Evolutionary conservation across 768 basidiomycete species (phyloP), one percentile per base, ranked within the genome.

Genomic region (Mycena albidolilacea): DNA sequence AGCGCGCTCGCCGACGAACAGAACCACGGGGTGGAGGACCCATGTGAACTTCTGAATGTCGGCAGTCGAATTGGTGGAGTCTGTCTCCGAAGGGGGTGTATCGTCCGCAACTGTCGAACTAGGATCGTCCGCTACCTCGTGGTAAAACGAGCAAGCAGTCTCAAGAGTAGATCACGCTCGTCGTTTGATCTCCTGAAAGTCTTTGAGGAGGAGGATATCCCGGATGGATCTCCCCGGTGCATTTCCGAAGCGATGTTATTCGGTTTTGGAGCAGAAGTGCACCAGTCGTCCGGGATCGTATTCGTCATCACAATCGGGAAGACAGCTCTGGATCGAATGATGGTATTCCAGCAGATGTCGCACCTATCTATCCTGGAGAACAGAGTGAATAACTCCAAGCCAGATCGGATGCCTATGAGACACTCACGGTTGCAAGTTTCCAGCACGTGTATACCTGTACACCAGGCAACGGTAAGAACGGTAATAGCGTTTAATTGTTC

Each of bases 211-310:
- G 38, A 73, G 43, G 15, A 64, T 50, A 43, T 73, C 72, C 37
- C 67, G 48, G 15, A 44, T 19, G 30, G 52, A 23, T 64, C 63
- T 2, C 5, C 19, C 15, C 70, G 64, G 5, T 62, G 64, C 10
- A 65, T 7, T 12, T 44, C 46, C 17, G 62, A 14, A 8, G 55
- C 66, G 38, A 73, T 52, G 63, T 67, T 67, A 73, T 8, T 69
- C 67, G 44, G 41, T 55, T 14, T 60, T 68, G 66, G 37, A 48
- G 43, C 72, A 73, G 38, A 69, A 59, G 57, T 73, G 63, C 54
- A 73, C 41, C 7, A 62, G 69, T 1, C 62, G 61, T 9, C 52
- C 52, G 3, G 66, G 44, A 1, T 9, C 1, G 7, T 73, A 67
- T 10, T 44, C 21, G 48, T 57, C 69, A 14, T 48, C 10, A 57